A percentile compares a stretch with the other conserved stretches of the same genome.
Evolutionary conservation across 768 basidiomycete genomes (phyloP).

Genomic region (Mycena crocata): DNA sequence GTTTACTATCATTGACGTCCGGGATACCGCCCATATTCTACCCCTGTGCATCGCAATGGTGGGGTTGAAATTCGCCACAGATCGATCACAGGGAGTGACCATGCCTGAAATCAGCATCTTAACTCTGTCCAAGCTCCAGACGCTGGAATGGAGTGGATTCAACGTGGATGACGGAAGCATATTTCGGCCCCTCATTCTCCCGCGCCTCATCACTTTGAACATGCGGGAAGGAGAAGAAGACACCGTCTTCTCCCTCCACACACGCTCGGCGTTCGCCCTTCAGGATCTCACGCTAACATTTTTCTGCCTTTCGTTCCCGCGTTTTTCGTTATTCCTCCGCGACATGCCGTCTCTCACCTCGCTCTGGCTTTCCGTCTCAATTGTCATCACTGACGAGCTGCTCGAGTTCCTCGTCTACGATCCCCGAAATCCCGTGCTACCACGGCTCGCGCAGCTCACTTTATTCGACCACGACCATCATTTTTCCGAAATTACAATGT

Average conservation of each 20-base stretch:
- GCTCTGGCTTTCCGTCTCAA: not conserved
- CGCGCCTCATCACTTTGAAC: not conserved
- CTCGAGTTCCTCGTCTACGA: slow-evolving; percentile 14
- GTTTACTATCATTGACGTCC: not conserved
- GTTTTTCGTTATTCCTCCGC: not conserved
- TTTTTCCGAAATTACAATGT: not conserved
- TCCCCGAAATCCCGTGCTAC: not conserved
- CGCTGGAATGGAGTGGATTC: not conserved
- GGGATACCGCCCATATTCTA: not conserved
- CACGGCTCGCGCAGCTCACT: not conserved
- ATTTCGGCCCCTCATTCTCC: slow-evolving; percentile 14
- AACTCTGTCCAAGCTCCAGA: not conserved
- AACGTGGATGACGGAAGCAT: not conserved
- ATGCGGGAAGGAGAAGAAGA: not conserved
- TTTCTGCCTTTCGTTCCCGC: not conserved
- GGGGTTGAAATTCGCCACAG: not conserved
- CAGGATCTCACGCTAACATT: not conserved
- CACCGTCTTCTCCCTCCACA: not conserved
- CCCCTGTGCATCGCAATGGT: not conserved
- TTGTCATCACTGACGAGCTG: not conserved
- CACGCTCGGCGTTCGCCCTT: not conserved
- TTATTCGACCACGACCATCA: not conserved
- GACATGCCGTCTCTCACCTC: slow-evolving; percentile 8
- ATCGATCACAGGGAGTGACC: not conserved
- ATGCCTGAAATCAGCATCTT: not conserved